These are phyloP conservation scores for Venturia carpophila DNA, from an alignment of 2,329 filamentous ascomycete species.

Conservation along the genomic window DNA sequence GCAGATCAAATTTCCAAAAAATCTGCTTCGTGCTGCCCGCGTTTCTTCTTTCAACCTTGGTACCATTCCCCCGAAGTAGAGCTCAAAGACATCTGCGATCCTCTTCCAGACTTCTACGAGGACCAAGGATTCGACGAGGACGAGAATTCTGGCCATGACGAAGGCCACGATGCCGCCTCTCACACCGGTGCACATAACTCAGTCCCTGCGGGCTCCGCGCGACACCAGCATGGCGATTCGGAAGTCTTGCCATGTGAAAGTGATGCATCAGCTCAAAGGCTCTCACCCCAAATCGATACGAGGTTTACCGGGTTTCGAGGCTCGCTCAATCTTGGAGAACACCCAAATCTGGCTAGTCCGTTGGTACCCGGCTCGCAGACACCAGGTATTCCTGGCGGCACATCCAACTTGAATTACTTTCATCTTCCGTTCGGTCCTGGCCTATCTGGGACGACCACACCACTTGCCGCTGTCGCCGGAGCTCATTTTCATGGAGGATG, in stretches of 20 bases:
- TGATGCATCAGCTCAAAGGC: constrained; percentile 12
- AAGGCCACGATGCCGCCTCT: background rate
- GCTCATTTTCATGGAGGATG: constrained; percentile 53
- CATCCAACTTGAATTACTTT: constrained; percentile 74
- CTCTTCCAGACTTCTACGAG: constrained; percentile 93
- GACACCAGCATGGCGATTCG: background rate
- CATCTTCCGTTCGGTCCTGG: constrained; percentile 59
- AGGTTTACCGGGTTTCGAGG: constrained; percentile 14
- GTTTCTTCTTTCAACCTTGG: constrained; percentile 95
- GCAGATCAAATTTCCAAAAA: constrained; percentile 73
- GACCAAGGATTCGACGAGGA: constrained; percentile 47
- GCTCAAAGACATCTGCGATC: constrained; percentile 94
- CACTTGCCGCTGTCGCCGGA: constrained; percentile 69
- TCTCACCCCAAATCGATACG: constrained; percentile 38
- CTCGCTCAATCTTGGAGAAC: constrained; percentile 10
- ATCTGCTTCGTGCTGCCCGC: constrained; percentile 92
- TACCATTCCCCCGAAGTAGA: constrained; percentile 73
- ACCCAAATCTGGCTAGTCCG: constrained; percentile 5
- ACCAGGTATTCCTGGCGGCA: constrained; percentile 58
- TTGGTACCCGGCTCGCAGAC: constrained; percentile 26
- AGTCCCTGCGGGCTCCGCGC: constrained; percentile 6
- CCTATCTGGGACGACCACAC: constrained; percentile 68
- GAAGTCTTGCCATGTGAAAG: constrained; percentile 12
- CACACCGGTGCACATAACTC: background rate
- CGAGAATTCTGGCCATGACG: constrained; percentile 12